Evolutionary conservation across 164 flowering plant genomes (phyloP).

Genomic region (Magnolia changhungtana): DNA sequence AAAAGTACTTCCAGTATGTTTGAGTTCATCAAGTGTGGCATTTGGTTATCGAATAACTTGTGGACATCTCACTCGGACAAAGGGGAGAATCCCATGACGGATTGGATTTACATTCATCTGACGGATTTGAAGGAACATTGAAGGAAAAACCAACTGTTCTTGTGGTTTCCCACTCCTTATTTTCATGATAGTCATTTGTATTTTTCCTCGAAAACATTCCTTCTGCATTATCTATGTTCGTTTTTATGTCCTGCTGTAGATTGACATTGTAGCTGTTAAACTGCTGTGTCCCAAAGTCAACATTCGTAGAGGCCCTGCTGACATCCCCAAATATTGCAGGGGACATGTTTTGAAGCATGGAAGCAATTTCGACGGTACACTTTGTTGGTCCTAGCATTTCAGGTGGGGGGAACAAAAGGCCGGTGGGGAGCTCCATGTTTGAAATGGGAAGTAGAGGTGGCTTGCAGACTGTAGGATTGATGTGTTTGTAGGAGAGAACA

Average conservation of each 20-base stretch:
- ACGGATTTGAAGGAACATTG: constrained; percentile 32
- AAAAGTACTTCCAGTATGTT: constrained; percentile 2
- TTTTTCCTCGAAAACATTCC: constrained; percentile 32
- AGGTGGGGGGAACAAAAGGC: constrained; percentile 35
- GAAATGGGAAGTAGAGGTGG: constrained; percentile 26
- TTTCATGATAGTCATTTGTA: constrained; percentile 8
- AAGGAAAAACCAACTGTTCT: constrained; percentile 54
- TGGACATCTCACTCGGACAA: constrained; percentile 62
- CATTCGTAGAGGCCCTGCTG: constrained; percentile 27
- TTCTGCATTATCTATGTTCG: constrained; percentile 21
- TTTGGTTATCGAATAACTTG: constrained; percentile 51
- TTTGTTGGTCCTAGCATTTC: constrained; percentile 37
- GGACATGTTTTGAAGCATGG: constrained; percentile 39
- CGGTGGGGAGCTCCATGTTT: constrained; percentile 30
- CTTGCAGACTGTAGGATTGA: constrained; percentile 24
- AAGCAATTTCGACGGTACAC: constrained; percentile 31
- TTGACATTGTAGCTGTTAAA: constrained; percentile 27
- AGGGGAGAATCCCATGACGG: constrained; percentile 66
- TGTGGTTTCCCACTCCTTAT: constrained; percentile 30
- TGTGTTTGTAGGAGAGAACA: constrained; percentile 33
- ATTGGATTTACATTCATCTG: constrained; percentile 45
- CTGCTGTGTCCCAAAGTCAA: constrained; percentile 38
- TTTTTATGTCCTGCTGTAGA: constrained; percentile 32
- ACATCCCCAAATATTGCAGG: constrained; percentile 27
- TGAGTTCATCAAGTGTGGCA: constrained; percentile 33